phyloP scores from a whole-genome alignment of 2,329 filamentous ascomycete genomes.

The Botrytis fabae region DNA sequence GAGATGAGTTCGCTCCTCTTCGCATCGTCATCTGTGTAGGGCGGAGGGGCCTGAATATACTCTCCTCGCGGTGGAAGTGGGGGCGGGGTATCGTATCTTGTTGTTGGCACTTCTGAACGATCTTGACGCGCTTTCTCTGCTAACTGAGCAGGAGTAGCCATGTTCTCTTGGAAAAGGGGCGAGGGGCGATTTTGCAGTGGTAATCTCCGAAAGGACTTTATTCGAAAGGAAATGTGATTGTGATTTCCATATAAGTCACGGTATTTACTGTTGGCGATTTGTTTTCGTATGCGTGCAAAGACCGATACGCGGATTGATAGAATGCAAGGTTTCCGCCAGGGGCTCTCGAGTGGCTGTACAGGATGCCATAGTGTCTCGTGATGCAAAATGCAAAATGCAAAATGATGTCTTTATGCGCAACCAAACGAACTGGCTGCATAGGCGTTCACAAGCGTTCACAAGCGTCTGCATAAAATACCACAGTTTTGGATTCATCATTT shows the following conservation, averaged over 20 bases:
- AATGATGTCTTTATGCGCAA: neutral
- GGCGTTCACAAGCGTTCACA: neutral
- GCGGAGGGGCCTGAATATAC: slow-evolving; percentile 34
- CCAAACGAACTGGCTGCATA: neutral
- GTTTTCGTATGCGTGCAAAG: neutral
- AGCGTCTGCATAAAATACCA: neutral
- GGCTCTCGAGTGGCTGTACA: neutral
- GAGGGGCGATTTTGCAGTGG: neutral
- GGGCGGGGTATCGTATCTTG: slow-evolving; percentile 27
- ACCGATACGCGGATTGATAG: neutral
- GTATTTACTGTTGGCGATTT: neutral
- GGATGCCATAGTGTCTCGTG: neutral
- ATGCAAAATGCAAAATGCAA: neutral
- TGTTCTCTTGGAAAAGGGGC: neutral
- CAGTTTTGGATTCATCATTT: neutral
- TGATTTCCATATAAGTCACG: neutral
- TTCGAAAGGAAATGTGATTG: neutral
- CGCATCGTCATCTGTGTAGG: slow-evolving; percentile 37
- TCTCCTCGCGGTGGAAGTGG: slow-evolving; percentile 36
- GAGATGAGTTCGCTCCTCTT: slow-evolving; percentile 37
- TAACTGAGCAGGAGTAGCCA: slow-evolving; percentile 33
- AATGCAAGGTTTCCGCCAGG: neutral
- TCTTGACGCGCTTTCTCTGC: slow-evolving; percentile 31
- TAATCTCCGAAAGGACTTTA: neutral
- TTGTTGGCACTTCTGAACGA: slow-evolving; percentile 22